These are phyloP conservation scores for Kalmusia sp. DNA, from an alignment of 2,329 filamentous ascomycete genomes.

Conservation along the genomic window DNA sequence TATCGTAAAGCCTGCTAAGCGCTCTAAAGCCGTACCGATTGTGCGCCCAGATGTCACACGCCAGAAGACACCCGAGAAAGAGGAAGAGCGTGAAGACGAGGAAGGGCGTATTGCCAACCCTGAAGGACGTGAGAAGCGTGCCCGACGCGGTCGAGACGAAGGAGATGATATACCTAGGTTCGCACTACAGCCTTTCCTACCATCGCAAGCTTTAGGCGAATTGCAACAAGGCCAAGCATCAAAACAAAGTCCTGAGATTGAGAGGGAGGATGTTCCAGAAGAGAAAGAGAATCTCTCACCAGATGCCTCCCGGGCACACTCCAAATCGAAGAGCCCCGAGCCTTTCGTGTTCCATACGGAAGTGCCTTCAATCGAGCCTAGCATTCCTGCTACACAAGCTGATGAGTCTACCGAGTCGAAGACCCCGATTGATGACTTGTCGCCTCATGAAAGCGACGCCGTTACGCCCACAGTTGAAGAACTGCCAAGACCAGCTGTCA, in stretches of 20 bases:
- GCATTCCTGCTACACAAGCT: slow-evolving; percentile 17
- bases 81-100: slow-evolving; percentile 59
- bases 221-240: slow-evolving; percentile 31
- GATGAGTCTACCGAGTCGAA: slow-evolving; percentile 22
- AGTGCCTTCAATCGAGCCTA: slow-evolving; percentile 11
- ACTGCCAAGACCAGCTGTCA: slow-evolving; percentile 26
- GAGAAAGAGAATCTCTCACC: slow-evolving; percentile 49
- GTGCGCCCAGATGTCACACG: slow-evolving; percentile 63
- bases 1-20: slow-evolving; percentile 70
- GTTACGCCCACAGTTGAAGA: slow-evolving; percentile 40
- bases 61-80: slow-evolving; percentile 52
- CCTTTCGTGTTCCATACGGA: slow-evolving; percentile 23
- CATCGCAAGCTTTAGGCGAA: slow-evolving; percentile 44
- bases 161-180: slow-evolving; percentile 79
- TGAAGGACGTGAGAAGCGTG: slow-evolving; percentile 77
- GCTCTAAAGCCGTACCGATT: slow-evolving; percentile 85
- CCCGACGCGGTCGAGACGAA: slow-evolving; percentile 68
- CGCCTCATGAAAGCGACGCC: slow-evolving; percentile 36
- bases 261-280: slow-evolving; percentile 32
- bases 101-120: slow-evolving; percentile 69
- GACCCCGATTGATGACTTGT: slow-evolving; percentile 29
- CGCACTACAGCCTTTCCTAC: slow-evolving; percentile 57
- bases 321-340: slow-evolving; percentile 40
- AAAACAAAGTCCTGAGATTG: slow-evolving; percentile 26
- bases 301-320: slow-evolving; percentile 22